Percentiles rank a stretch among this genome's conserved stretches.
Conservation (phyloP, 2,329 filamentous ascomycete genomes). For the Calonectria naviculata region DNA sequence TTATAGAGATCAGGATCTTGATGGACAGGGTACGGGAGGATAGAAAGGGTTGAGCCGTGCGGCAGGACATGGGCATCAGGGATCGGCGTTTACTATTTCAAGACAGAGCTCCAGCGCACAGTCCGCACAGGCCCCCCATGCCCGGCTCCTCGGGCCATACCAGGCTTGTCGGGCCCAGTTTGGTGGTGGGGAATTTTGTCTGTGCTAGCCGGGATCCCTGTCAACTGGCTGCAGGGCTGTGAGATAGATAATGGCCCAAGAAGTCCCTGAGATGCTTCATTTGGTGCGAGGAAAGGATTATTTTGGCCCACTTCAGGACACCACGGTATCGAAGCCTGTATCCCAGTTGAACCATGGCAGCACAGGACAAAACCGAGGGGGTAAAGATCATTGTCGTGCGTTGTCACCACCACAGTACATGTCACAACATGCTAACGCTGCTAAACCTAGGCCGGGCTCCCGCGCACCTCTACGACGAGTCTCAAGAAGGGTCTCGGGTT, state of each 20-base stretch:
- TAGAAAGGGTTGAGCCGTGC: slow-evolving; percentile 15
- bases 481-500: slow-evolving; percentile 33
- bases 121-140: too few relatives aligned
- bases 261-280: not conserved
- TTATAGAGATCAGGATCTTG: slow-evolving; percentile 15
- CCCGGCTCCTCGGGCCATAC: too few relatives aligned
- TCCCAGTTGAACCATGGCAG: slow-evolving; percentile 2
- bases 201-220: not conserved
- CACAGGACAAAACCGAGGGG: not conserved
- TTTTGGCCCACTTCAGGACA: not conserved
- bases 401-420: not conserved
- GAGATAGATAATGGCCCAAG: not conserved
- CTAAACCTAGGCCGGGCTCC: slow-evolving; percentile 22
- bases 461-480: slow-evolving; percentile 31
- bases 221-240: not conserved
- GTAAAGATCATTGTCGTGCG: slow-evolving; percentile 33
- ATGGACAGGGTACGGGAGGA: slow-evolving; percentile 17
- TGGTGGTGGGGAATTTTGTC: not conserved
- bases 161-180: too few relatives aligned
- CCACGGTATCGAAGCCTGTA: not conserved
- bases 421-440: not conserved
- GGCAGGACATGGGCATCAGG: slow-evolving; percentile 20
- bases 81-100: not conserved
- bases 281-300: not conserved
- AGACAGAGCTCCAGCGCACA: not conserved